Evolutionary conservation across 2,329 filamentous ascomycete species (phyloP).

Genomic region (Phaeosphaeriaceae sp.): DNA sequence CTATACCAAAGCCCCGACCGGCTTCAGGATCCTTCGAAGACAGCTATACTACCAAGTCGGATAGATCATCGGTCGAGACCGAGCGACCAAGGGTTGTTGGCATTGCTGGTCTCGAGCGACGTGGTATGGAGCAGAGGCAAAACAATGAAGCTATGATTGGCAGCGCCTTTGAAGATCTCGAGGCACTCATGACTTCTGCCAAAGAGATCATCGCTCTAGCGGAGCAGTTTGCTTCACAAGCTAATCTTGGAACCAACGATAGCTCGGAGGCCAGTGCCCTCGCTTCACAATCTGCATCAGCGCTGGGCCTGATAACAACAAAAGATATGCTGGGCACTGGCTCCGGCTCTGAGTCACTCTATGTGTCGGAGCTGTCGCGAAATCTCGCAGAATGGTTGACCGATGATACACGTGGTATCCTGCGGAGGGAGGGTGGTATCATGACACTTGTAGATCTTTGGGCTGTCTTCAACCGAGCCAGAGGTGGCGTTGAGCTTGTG

Average conservation of each 20-base stretch:
- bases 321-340: conserved; percentile 87
- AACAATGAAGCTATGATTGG: conserved; percentile 95
- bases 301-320: conserved; percentile 88
- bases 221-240: conserved; percentile 80
- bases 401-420: conserved; percentile 45
- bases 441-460: conserved; percentile 50
- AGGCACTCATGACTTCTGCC: conserved; percentile 95
- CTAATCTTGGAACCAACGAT: conserved; percentile 60
- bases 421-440: conserved; percentile 48
- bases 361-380: conserved; percentile 69
- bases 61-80: conserved; percentile 25
- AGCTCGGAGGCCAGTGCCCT: conserved; percentile 75
- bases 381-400: conserved; percentile 50
- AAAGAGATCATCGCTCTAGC: conserved; percentile 95
- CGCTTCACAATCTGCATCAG: conserved; percentile 80
- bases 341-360: conserved; percentile 80
- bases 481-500: conserved; percentile 92
- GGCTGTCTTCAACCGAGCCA: conserved; percentile 84
- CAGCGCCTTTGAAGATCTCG: conserved; percentile 92
- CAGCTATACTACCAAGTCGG: conserved; percentile 27
- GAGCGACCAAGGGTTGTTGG: conserved; percentile 71
- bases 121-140: conserved; percentile 82
- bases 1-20: conserved; percentile 71
- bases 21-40: conserved; percentile 43
- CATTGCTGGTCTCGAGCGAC: conserved; percentile 89